A percentile compares a stretch with the other conserved stretches of the same genome.
phyloP scores from a whole-genome alignment of 768 basidiomycete genomes.

The Phylloporus sp. region DNA sequence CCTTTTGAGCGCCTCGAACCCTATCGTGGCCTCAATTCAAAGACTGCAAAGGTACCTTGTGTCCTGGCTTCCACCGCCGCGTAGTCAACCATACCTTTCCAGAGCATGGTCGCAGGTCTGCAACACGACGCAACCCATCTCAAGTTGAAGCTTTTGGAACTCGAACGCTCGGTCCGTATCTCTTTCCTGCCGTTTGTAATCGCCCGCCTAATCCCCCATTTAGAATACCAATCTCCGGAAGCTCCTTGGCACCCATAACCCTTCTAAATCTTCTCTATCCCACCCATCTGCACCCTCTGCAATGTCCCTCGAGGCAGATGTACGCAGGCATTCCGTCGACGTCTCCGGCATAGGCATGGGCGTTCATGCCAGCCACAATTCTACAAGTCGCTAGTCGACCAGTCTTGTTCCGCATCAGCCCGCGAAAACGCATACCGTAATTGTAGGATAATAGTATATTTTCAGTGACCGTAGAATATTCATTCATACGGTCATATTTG shows the following conservation, averaged over 20 bases:
- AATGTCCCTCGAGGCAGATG: constrained; percentile 29
- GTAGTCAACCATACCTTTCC: not conserved
- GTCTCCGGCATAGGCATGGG: constrained; percentile 29
- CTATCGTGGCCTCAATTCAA: constrained; percentile 68
- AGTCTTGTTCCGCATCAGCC: not conserved
- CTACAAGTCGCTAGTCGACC: not conserved
- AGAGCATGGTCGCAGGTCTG: constrained; percentile 73
- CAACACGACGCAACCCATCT: constrained; percentile 58
- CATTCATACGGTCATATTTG: constrained; percentile 4
- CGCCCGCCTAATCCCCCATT: not conserved
- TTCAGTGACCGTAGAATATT: constrained; percentile 2
- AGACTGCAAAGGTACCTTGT: constrained; percentile 61
- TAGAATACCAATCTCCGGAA: constrained; percentile 32
- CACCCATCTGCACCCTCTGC: constrained; percentile 26
- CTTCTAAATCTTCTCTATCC: constrained; percentile 12
- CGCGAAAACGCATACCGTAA: constrained; percentile 12
- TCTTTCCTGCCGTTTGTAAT: not conserved
- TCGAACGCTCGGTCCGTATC: constrained; percentile 54
- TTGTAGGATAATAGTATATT: constrained; percentile 18
- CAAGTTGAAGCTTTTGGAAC: constrained; percentile 60
- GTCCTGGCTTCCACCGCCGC: not conserved
- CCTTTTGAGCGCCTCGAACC: constrained; percentile 51
- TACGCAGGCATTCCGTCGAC: constrained; percentile 32
- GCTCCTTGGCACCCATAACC: constrained; percentile 25
- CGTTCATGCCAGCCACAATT: constrained; percentile 14